Percentiles rank a stretch among this genome's conserved stretches.
These are phyloP conservation scores for Oryza longistaminata DNA, from an alignment of 176 grass and related monocot species.

Conservation along the genomic window DNA sequence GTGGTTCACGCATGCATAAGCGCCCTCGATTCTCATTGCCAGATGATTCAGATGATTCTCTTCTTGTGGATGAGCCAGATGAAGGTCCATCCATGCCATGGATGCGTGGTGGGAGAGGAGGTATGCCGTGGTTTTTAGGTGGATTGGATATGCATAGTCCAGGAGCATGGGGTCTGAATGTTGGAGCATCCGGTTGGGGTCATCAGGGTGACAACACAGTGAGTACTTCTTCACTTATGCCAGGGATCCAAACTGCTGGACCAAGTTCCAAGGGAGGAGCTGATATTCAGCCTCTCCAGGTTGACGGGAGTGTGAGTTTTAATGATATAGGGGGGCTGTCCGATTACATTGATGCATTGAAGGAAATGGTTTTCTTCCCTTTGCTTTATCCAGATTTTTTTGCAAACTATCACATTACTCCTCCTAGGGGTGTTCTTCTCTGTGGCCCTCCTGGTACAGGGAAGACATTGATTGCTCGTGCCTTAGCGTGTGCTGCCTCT, in stretches of 20 bases:
- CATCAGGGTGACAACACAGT: constrained; percentile 70
- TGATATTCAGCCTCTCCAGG: constrained; percentile 95
- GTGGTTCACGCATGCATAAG: constrained; percentile 88
- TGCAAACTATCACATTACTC: constrained; percentile 97
- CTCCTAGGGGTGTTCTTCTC: constrained; percentile 94
- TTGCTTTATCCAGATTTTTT: constrained; percentile 99
- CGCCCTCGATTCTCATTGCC: constrained; percentile 70
- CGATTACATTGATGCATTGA: constrained; percentile 91
- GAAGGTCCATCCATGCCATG: constrained; percentile 80
- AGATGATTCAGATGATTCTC: constrained; percentile 98
- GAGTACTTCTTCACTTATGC: constrained; percentile 48
- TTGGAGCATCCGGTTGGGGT: constrained; percentile 92
- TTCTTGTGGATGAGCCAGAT: constrained; percentile 93
- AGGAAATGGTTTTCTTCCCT: constrained; percentile 99
- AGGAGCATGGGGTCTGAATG: constrained; percentile 86
- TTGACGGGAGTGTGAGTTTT: constrained; percentile 93
- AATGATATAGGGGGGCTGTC: constrained; percentile 95
- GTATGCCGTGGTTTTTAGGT: constrained; percentile 80
- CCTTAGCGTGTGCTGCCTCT: constrained; percentile 93
- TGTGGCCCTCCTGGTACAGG: constrained; percentile 99
- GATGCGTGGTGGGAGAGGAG: constrained; percentile 69
- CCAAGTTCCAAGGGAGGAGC: constrained; percentile 99
- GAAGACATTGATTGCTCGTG: constrained; percentile 96
- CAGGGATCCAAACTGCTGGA: constrained; percentile 91
- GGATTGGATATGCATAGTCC: constrained; percentile 89